Base-by-base conservation (phyloP, 106 monocot genomes). In the Allium cepa region DNA sequence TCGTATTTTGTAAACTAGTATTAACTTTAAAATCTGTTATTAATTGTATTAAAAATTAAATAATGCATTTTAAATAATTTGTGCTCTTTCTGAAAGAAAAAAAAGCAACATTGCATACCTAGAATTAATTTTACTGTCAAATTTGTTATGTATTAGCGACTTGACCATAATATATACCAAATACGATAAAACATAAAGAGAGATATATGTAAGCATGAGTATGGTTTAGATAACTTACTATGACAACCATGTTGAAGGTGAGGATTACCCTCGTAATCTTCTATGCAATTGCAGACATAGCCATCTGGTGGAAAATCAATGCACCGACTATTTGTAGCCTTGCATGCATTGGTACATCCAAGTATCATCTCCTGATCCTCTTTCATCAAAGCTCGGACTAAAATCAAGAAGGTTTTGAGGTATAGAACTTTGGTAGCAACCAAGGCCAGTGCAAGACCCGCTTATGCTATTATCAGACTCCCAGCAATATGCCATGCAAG, bases 381-480 rank as follows among this genome's bases (percentile, higher is more conserved):
- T 10, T n/a, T 53, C 28, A 2, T 48, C 0, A 14, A 57, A 71
- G 14, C 45, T 46, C 65, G 68, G 62, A 13, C 45, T 17, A 36
- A 56, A 61, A 16, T 11, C 13, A 0, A 8, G 26, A 57, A 75
- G 58, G 66, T 59, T 71, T 36, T 58, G 26, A 2, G 80, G 78
- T 8, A 90, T 75, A 26, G 63, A 8, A 11, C 79, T 79, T 65
- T 85, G 79, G 82, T 80, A 90, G 16, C 89, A 85, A 8, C 85
- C 85, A 16, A 72, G 73, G 45, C 90, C 86, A 8, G 59, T 55
- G 78, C 85, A 86, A 8, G 71, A 63, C 36, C 69, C 83, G 49
- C 77, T 77, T 15, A 18, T n/a, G 51, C 60, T 14, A 56, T 8
- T 46, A 2, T 9, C 7, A 2, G 3, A 11, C 28, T 46, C 45